A percentile compares a stretch with the other conserved stretches of the same genome.
Conservation (phyloP, 176 grass and related monocot species). For the Avena eriantha region DNA sequence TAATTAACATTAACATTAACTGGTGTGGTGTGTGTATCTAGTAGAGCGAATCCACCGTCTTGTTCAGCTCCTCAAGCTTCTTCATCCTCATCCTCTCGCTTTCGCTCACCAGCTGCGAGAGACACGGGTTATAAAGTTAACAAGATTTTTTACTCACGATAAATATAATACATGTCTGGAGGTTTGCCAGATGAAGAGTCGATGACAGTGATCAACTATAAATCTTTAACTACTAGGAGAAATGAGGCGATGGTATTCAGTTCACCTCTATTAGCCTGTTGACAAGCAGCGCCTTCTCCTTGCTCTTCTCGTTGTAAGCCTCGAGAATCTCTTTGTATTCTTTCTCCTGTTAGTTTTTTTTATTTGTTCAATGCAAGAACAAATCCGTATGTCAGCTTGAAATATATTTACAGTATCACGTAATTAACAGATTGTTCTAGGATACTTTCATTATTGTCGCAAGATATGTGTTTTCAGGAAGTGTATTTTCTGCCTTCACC, state of each 20-base stretch:
- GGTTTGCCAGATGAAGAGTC: background rate
- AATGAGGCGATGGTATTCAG: background rate
- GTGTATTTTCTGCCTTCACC: slow-evolving; percentile 47
- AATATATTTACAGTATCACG: background rate
- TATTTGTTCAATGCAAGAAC: background rate
- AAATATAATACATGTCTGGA: background rate
- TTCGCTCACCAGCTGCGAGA: slow-evolving; percentile 77
- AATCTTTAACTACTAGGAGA: background rate
- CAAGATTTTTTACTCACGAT: background rate
- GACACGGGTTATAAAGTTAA: slow-evolving; percentile 1
- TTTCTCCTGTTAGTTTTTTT: slow-evolving; percentile 66
- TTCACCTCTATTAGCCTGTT: slow-evolving; percentile 87
- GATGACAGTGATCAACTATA: background rate
- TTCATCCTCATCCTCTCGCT: slow-evolving; percentile 97
- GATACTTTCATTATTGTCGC: background rate
- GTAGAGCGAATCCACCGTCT: slow-evolving; percentile 84
- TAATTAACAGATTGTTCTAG: background rate
- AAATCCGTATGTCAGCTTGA: background rate
- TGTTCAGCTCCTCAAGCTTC: slow-evolving; percentile 96
- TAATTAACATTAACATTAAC: slow-evolving; percentile 33
- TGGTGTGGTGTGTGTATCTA: slow-evolving; percentile 25
- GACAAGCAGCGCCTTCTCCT: slow-evolving; percentile 87
- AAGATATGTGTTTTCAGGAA: background rate
- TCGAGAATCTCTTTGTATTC: slow-evolving; percentile 92
- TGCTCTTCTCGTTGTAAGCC: slow-evolving; percentile 86